Percentiles rank a stretch among this genome's conserved stretches.
Evolutionary conservation across 2,329 filamentous ascomycete species (phyloP).

Genomic region (Beauveria brongniartii): DNA sequence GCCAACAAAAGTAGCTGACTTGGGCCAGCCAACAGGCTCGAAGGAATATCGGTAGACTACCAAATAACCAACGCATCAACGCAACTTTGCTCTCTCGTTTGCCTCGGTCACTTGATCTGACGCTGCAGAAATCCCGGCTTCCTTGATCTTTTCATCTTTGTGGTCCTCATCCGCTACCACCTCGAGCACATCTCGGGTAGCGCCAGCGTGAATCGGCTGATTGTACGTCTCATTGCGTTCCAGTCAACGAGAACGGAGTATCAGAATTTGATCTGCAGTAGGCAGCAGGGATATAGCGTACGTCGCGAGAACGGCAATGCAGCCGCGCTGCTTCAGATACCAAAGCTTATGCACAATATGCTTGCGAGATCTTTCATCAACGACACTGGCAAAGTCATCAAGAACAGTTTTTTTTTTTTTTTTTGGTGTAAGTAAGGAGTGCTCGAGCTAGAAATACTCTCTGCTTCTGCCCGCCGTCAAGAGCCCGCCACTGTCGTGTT

Average conservation of each 20-base stretch:
- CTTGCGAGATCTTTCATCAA: slow-evolving; percentile 18
- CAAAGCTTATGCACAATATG: slow-evolving; percentile 5
- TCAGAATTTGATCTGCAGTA: neutral
- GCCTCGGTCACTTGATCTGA: neutral
- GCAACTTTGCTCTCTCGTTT: slow-evolving; percentile 1
- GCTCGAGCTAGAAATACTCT: slow-evolving; percentile 24
- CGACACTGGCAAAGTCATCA: slow-evolving; percentile 26
- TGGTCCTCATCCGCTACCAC: neutral
- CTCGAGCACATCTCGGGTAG: neutral
- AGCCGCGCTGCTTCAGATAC: slow-evolving; percentile 8
- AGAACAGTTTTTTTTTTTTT: slow-evolving; percentile 16
- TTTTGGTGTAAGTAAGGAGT: slow-evolving; percentile 19
- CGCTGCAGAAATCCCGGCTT: neutral
- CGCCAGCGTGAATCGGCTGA: neutral
- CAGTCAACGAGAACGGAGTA: neutral
- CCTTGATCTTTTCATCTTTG: neutral
- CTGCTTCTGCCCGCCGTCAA: slow-evolving; percentile 31
- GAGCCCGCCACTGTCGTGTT: slow-evolving; percentile 25
- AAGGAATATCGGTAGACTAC: slow-evolving; percentile 16
- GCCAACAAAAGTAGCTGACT: neutral
- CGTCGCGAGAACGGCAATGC: slow-evolving; percentile 12
- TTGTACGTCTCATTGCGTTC: neutral
- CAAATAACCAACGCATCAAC: slow-evolving; percentile 13
- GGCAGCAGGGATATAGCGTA: neutral
- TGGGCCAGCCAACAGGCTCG: slow-evolving; percentile 13